These are phyloP conservation scores for Teratosphaeria gauchensis DNA, from an alignment of 2,329 filamentous ascomycete genomes.

Conservation along the genomic window DNA sequence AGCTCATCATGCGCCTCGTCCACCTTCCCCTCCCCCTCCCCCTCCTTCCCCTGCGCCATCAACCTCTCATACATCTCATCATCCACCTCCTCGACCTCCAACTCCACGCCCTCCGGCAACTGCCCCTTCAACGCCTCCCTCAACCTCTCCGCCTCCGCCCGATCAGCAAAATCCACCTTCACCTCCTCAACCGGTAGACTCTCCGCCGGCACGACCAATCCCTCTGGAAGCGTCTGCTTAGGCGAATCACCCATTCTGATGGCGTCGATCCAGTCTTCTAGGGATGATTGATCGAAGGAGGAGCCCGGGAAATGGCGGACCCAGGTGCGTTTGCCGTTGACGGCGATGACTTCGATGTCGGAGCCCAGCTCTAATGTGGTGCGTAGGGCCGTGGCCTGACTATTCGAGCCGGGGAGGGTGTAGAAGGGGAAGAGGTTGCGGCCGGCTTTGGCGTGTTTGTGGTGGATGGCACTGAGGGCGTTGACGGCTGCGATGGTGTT, in stretches of 20 bases:
- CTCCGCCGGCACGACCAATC: slow-evolving; percentile 25
- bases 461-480: slow-evolving; percentile 61
- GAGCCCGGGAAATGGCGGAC: slow-evolving; percentile 62
- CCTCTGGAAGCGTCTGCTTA: slow-evolving; percentile 60
- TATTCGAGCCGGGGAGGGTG: slow-evolving; percentile 55
- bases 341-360: slow-evolving; percentile 62
- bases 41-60: slow-evolving; percentile 12
- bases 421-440: slow-evolving; percentile 76
- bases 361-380: slow-evolving; percentile 50
- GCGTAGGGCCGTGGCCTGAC: slow-evolving; percentile 47
- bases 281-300: slow-evolving; percentile 34
- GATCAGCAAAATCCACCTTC: slow-evolving; percentile 5
- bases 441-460: slow-evolving; percentile 60
- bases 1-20: slow-evolving; percentile 2
- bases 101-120: slow-evolving; percentile 23
- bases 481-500: slow-evolving; percentile 34
- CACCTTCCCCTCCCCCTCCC: neutral
- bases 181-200: slow-evolving; percentile 17
- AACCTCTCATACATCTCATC: slow-evolving; percentile 24
- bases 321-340: slow-evolving; percentile 82
- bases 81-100: slow-evolving; percentile 26
- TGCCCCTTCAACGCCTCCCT: slow-evolving; percentile 12
- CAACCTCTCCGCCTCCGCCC: no score
- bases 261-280: slow-evolving; percentile 85
- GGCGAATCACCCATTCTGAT: slow-evolving; percentile 79